Base-by-base conservation (phyloP, 2,329 filamentous ascomycete species). In the Talaromyces sp. region DNA sequence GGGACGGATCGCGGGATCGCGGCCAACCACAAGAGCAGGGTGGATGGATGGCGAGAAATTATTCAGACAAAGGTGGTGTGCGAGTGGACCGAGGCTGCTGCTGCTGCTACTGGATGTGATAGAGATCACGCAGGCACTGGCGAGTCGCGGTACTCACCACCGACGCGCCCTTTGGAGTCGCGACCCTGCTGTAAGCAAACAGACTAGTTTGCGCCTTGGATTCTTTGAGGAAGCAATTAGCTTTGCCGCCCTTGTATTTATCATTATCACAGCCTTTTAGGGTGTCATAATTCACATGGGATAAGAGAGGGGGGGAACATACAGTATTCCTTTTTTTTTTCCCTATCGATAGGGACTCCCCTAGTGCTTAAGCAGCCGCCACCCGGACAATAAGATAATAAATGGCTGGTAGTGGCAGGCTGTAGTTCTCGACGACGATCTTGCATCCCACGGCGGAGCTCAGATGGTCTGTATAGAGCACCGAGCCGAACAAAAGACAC, bases 61-160 rank as follows among this genome's bases (percentile, higher is more conserved):
- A 27, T 47, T 14, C 44, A 47, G n/a, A 10, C n/a, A 47, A 12
- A 23, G 31, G 56, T 56, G 59, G 58, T 56, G 56, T 61, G 44
- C 23, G 62, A 56, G 61, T 64, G 62, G 62, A 59, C 47, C 56
- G 57, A 31, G 33, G 51, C 61, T 47, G 54, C 40, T 42, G 54
- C 40, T 42, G 56, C 56, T 52, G 50, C 23, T 59, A 34, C 61
- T 57, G 60, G 60, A 42, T 62, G 50, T 47, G 61, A 60, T 62
- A 54, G 53, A 58, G 65, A 66, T 67, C 68, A 70, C 69, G 68
- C 69, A 70, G 69, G 69, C 65, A 70, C 68, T 67, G 63, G 66
- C 67, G 65, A 69, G 64, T 69, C 63, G 67, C 59, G 36, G 53
- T 27, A 23, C 30, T 54, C 40, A 53, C 50, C 50, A 28, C 50